These are phyloP conservation scores for Protomyces pachydermus DNA, from an alignment of 1,139 yeast genomes.

Conservation along the genomic window DNA sequence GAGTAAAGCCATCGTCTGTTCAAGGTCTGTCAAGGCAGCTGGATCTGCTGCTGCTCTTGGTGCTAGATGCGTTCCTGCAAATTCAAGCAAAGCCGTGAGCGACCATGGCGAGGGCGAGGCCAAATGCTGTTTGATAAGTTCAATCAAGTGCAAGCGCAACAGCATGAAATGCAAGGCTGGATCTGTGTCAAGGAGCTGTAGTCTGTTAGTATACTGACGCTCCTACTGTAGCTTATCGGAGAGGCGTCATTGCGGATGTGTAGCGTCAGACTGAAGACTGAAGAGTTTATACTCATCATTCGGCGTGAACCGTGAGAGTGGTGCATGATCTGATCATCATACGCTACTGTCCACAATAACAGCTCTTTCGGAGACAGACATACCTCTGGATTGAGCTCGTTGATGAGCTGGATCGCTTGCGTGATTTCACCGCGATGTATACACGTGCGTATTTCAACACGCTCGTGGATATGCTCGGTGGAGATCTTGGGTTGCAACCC, in stretches of 20 bases:
- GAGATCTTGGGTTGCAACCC: constrained; percentile 35
- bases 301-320: constrained; percentile 34
- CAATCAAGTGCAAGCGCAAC: constrained; percentile 42
- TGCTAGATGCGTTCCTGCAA: constrained; percentile 42
- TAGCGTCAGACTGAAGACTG: constrained; percentile 36
- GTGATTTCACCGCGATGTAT: constrained; percentile 41
- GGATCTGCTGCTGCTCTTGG: constrained; percentile 39
- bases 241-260: too few relatives aligned
- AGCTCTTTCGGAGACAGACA: background rate
- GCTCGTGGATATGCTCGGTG: constrained; percentile 36
- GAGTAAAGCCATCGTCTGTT: constrained; percentile 43
- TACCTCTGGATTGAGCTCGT: constrained; percentile 42
- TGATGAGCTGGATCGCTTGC: constrained; percentile 41
- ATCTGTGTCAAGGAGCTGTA: constrained; percentile 38
- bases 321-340: constrained; percentile 36
- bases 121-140: constrained; percentile 39
- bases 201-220: background rate
- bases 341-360: background rate
- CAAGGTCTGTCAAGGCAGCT: constrained; percentile 39
- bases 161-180: constrained; percentile 41
- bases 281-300: constrained; percentile 34
- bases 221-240: too few relatives aligned
- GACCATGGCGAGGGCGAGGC: constrained; percentile 29
- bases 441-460: constrained; percentile 39
- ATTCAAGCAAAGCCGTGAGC: constrained; percentile 38